Evolutionary conservation across 345 rosid genomes (phyloP), one percentile per base, ranked within the genome.

Genomic region (Populus euphratica): DNA sequence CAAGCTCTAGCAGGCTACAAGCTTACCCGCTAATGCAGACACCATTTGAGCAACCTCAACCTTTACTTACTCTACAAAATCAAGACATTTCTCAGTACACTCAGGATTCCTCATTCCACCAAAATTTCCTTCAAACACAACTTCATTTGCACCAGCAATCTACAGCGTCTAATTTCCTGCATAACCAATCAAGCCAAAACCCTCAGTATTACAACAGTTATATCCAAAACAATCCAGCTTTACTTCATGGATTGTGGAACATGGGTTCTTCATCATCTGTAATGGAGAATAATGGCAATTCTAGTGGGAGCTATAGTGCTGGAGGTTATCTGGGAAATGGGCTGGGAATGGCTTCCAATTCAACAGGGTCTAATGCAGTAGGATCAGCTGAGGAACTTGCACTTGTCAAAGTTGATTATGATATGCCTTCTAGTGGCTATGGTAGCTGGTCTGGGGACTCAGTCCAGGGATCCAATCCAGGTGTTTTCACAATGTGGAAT

Each of bases 401-500:
- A 0, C 76, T 87, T 14, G 94, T 96, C 4, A 96, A 96, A 88
- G 97, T 92, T 4, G 98, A 96, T 79, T 93, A 96, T 61, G 98
- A 96, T 70, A 88, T 90, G 98, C 91, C 89, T 25, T 68, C 84
- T 20, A 90, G 80, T 5, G 91, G 83, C 13, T 93, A 91, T 25
- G 93, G 90, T 20, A 89, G 81, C 73, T 91, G 99, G 97, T 86
- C 90, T 12, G 85, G 86, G 10, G 97, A 91, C 7, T 81, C 98
- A 13, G 91, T 81, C 81, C 91, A 88, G 44, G 97, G 96, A 41
- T 83, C 97, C 31, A 94, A 90, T 86, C 87, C 92, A 9, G 88
- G 91, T 16, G 87, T 87, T 75, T 96, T 90, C 72, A 87, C 99
- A 27, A 96, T 89, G 95, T 96, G 99, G 98, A 94, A 91, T 69